A percentile compares a stretch with the other conserved stretches of the same genome.
Conservation (phyloP, 2,329 filamentous ascomycete genomes). For the Triangularia setosa region DNA sequence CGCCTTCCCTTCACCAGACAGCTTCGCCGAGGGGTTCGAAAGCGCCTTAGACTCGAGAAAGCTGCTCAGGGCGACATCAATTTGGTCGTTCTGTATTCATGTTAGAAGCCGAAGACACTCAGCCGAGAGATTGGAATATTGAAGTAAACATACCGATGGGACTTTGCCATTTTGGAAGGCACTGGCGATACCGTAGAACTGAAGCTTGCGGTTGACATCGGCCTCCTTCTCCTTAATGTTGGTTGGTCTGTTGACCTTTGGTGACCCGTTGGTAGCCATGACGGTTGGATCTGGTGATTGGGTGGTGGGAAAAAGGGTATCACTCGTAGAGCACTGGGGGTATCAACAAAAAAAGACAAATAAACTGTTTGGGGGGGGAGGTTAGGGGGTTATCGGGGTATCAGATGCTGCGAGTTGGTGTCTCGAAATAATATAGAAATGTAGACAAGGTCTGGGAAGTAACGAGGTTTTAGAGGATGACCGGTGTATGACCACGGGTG, state of each 20-base stretch:
- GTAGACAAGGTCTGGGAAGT: constrained; percentile 7
- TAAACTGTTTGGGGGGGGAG: constrained; percentile 1
- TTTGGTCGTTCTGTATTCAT: constrained; percentile 73
- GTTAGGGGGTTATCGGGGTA: constrained; percentile 8
- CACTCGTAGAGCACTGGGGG: constrained; percentile 1
- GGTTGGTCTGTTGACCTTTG: constrained; percentile 66
- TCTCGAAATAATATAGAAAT: background rate
- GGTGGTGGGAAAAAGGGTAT: constrained; percentile 5
- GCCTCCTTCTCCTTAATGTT: constrained; percentile 73
- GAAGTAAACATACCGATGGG: constrained; percentile 64
- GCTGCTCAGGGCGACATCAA: constrained; percentile 90
- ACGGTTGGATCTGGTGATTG: constrained; percentile 6
- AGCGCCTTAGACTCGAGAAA: constrained; percentile 70
- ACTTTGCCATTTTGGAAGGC: constrained; percentile 88
- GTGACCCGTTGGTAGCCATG: constrained; percentile 20
- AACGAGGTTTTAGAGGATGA: constrained; percentile 6
- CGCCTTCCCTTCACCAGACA: constrained; percentile 77
- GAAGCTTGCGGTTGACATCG: constrained; percentile 89
- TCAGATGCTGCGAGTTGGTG: constrained; percentile 1
- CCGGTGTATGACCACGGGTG: constrained; percentile 1
- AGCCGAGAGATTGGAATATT: too few relatives aligned
- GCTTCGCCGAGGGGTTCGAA: constrained; percentile 64
- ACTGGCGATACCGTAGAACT: constrained; percentile 83
- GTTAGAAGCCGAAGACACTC: background rate
- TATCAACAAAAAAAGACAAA: constrained; percentile 5